phyloP scores from a whole-genome alignment of 2,329 filamentous ascomycete genomes.

The Arthrobotrys conoides region DNA sequence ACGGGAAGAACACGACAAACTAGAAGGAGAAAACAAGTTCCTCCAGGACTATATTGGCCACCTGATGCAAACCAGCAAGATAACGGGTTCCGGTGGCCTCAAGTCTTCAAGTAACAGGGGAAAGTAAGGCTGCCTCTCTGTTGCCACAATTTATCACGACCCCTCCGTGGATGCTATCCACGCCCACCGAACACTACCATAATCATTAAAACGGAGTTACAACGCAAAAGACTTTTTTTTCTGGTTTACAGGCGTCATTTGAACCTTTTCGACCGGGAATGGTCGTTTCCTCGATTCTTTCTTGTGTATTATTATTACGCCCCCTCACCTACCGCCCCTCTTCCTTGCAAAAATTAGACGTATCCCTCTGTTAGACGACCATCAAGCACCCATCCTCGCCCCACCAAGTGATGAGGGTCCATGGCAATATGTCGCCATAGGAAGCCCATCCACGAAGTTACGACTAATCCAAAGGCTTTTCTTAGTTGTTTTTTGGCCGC shows the following conservation, averaged over 20 bases:
- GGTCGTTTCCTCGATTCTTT: conserved; percentile 60
- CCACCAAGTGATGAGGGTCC: conserved; percentile 15
- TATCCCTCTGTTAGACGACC: conserved; percentile 38
- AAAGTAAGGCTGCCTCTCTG: conserved; percentile 68
- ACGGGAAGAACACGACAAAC: conserved; percentile 93
- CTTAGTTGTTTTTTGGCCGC: conserved; percentile 24
- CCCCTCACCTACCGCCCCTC: conserved; percentile 25
- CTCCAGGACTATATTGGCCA: conserved; percentile 98
- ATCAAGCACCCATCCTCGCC: not conserved
- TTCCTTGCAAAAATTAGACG: conserved; percentile 14
- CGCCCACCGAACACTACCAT: conserved; percentile 4
- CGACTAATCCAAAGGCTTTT: conserved; percentile 38
- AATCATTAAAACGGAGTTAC: conserved; percentile 55
- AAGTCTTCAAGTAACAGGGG: conserved; percentile 68
- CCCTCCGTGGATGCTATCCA: conserved; percentile 32
- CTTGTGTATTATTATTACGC: conserved; percentile 46
- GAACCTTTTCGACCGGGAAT: conserved; percentile 64
- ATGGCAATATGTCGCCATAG: conserved; percentile 27
- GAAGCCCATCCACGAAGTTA: conserved; percentile 46
- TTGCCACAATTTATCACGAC: conserved; percentile 6
- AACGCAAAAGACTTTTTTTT: conserved; percentile 54
- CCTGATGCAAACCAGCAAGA: conserved; percentile 83
- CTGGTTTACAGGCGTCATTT: conserved; percentile 65
- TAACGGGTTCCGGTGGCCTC: conserved; percentile 76
- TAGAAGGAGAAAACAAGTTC: conserved; percentile 97